Conservation (phyloP, 2,329 filamentous ascomycete species). For the Cephalotrichum gorgonifer region DNA sequence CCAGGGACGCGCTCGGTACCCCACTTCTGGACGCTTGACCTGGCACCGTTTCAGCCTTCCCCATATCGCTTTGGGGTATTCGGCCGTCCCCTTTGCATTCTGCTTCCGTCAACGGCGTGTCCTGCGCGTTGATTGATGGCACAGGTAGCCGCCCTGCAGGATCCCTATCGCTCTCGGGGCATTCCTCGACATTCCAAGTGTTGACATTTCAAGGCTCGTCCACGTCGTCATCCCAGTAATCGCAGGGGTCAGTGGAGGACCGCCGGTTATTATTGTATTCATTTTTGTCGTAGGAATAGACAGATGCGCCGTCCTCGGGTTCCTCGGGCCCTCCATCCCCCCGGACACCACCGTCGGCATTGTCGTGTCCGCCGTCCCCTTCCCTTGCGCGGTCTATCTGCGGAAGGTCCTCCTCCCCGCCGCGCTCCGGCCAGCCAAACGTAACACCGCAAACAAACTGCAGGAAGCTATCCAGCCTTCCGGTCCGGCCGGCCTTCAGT, state of each 20-base stretch:
- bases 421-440: neutral
- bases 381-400: neutral
- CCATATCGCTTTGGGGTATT: neutral
- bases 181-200: neutral
- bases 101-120: too few relatives aligned
- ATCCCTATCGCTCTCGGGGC: neutral
- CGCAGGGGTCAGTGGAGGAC: neutral
- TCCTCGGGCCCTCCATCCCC: neutral
- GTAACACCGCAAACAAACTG: conserved; percentile 4
- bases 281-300: neutral
- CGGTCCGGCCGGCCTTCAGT: conserved; percentile 7
- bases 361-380: neutral
- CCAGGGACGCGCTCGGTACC: neutral
- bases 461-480: conserved; percentile 8
- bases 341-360: neutral
- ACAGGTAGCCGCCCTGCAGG: neutral
- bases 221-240: neutral
- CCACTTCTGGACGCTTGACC: neutral
- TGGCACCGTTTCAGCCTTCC: neutral
- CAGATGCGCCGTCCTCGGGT: neutral
- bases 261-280: neutral
- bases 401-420: neutral
- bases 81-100: neutral
- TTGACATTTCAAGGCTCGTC: neutral
- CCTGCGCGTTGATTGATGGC: neutral